Percentiles rank a stretch among this genome's conserved stretches.
Evolutionary conservation across 208 protist genomes (phyloP).

Genomic region (Novymonas esmeraldas): DNA sequence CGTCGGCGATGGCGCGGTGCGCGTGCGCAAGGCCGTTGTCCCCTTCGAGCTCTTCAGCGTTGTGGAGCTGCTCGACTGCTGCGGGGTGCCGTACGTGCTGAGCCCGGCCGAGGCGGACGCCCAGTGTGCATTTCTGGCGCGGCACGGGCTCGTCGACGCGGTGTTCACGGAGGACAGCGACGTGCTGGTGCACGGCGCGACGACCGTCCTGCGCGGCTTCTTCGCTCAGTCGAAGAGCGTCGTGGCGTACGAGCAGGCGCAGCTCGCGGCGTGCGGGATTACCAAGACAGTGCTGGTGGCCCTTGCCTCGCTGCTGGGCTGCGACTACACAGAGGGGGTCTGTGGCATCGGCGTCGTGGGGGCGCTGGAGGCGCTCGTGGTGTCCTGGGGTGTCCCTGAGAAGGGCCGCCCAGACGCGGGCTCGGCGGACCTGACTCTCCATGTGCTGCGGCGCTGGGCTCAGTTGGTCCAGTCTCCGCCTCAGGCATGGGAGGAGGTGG

Average conservation of each 20-base stretch:
- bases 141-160: conserved; percentile 87
- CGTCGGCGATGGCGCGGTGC: conserved; percentile 1
- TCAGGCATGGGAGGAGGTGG: conserved; percentile 33
- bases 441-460: conserved; percentile 49
- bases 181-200: conserved; percentile 95
- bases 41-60: conserved; percentile 78
- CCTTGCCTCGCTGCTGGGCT: conserved; percentile 94
- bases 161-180: conserved; percentile 97
- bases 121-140: conserved; percentile 93
- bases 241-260: conserved; percentile 60
- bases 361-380: conserved; percentile 57
- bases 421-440: conserved; percentile 36
- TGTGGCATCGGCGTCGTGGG: conserved; percentile 82
- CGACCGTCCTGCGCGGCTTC: conserved; percentile 91
- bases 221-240: conserved; percentile 79
- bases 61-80: conserved; percentile 83
- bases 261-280: conserved; percentile 75
- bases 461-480: conserved; percentile 31
- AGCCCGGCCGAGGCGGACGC: conserved; percentile 93
- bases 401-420: too few relatives aligned
- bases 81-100: conserved; percentile 86
- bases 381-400: conserved; percentile 42
- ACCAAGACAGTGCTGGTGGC: conserved; percentile 84
- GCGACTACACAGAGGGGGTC: conserved; percentile 95
- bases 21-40: conserved; percentile 13